A percentile compares a stretch with the other conserved stretches of the same genome.
These are phyloP conservation scores for Byssochlamys sp. DNA, from an alignment of 2,329 filamentous ascomycete genomes.

Conservation along the genomic window DNA sequence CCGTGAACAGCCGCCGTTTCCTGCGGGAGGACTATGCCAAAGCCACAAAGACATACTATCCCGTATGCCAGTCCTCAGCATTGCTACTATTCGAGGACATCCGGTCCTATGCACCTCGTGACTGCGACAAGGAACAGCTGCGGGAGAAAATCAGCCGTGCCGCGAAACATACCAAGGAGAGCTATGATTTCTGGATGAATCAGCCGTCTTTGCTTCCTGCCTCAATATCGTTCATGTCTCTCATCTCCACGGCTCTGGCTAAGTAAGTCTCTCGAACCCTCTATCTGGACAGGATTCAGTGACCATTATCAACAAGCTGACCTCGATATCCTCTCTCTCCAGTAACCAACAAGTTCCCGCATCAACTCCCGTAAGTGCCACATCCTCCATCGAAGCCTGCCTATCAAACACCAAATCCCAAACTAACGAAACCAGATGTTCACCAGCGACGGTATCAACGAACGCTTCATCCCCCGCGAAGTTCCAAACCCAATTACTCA, in stretches of 20 bases:
- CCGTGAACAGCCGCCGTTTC: constrained; percentile 3
- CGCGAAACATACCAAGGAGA: neutral
- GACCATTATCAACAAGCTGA: neutral
- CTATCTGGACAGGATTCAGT: neutral
- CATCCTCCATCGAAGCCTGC: neutral
- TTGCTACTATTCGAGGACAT: constrained; percentile 1
- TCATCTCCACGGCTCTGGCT: neutral
- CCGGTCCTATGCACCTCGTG: neutral
- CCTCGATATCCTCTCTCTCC: neutral
- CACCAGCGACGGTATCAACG: constrained; percentile 4
- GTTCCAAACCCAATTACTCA: neutral
- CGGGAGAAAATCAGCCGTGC: constrained; percentile 1
- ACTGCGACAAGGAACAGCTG: constrained; percentile 1
- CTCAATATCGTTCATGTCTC: neutral
- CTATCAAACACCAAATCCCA: neutral
- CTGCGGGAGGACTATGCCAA: neutral
- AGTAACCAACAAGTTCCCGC: neutral
- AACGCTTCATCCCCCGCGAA: constrained; percentile 3
- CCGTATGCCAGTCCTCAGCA: neutral
- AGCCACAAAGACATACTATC: constrained; percentile 2
- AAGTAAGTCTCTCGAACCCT: neutral
- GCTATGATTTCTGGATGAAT: constrained; percentile 1
- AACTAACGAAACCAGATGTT: neutral
- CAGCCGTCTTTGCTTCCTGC: neutral
- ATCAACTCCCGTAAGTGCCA: neutral